Conservation (phyloP, 2,329 filamentous ascomycete genomes). For the Dryadomyces quercivorus region DNA sequence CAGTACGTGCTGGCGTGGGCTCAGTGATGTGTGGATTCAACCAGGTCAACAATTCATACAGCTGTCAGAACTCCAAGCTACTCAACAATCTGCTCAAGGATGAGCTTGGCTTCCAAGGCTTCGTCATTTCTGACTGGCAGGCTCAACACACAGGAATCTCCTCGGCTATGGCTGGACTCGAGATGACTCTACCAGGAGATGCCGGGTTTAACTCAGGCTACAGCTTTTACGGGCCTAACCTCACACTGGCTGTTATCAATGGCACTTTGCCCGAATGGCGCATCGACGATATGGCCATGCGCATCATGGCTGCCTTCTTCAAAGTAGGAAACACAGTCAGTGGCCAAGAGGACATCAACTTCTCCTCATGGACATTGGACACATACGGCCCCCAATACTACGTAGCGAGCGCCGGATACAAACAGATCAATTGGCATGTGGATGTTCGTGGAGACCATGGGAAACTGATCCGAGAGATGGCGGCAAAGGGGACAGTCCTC, state of each 20-base stretch:
- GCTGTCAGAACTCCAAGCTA: slow-evolving; percentile 55
- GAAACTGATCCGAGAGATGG: slow-evolving; percentile 60
- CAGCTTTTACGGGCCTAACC: slow-evolving; percentile 49
- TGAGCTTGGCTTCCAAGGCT: slow-evolving; percentile 41
- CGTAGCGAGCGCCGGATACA: slow-evolving; percentile 39
- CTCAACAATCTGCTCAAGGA: slow-evolving; percentile 56
- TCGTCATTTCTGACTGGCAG: slow-evolving; percentile 13
- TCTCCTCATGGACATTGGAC: slow-evolving; percentile 74
- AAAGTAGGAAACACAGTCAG: slow-evolving; percentile 47
- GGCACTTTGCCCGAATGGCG: slow-evolving; percentile 80
- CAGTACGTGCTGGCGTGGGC: slow-evolving; percentile 40
- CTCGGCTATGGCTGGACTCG: slow-evolving; percentile 59
- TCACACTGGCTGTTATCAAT: slow-evolving; percentile 80
- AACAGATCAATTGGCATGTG: slow-evolving; percentile 67
- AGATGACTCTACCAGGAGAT: slow-evolving; percentile 87
- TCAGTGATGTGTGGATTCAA: slow-evolving; percentile 48
- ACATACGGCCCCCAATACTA: slow-evolving; percentile 60
- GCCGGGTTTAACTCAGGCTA: slow-evolving; percentile 52
- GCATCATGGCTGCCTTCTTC: slow-evolving; percentile 63
- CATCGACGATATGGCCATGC: slow-evolving; percentile 81
- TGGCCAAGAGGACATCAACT: slow-evolving; percentile 52
- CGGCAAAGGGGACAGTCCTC: slow-evolving; percentile 70
- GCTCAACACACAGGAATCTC: slow-evolving; percentile 53
- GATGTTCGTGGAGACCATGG: slow-evolving; percentile 72
- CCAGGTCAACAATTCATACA: slow-evolving; percentile 59